These are phyloP conservation scores for Hypoxylon intermedium DNA, from an alignment of 495 filamentous ascomycete genomes.

Conservation along the genomic window DNA sequence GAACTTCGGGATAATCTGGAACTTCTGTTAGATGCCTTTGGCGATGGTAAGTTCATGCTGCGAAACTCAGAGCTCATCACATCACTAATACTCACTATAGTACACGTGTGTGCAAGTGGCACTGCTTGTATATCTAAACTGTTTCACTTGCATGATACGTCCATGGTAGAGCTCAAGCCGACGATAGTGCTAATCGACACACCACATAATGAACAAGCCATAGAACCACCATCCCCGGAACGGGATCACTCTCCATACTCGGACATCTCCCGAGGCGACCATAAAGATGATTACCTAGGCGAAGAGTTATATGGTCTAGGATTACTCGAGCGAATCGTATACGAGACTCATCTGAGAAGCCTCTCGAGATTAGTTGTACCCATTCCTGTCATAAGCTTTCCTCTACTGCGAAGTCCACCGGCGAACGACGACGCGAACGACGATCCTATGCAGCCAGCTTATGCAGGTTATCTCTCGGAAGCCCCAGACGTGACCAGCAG, in stretches of 20 bases:
- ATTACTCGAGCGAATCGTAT: conserved; percentile 71
- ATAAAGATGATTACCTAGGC: conserved; percentile 47
- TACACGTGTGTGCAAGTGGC: conserved; percentile 75
- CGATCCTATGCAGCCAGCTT: conserved; percentile 39
- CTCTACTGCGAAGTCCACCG: conserved; percentile 34
- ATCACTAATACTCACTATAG: conserved; percentile 54
- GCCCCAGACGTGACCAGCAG: conserved; percentile 33
- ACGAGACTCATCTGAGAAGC: conserved; percentile 73
- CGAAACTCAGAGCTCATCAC: neutral
- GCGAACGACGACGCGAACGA: conserved; percentile 43
- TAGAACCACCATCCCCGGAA: conserved; percentile 47
- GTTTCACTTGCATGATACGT: conserved; percentile 68
- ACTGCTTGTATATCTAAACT: conserved; percentile 74
- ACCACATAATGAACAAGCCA: conserved; percentile 59
- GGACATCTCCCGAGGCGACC: conserved; percentile 38
- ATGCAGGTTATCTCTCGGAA: conserved; percentile 25
- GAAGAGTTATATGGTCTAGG: conserved; percentile 71
- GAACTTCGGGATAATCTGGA: conserved; percentile 56
- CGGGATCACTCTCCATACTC: conserved; percentile 51
- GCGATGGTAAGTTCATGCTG: conserved; percentile 49
- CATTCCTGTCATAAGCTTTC: conserved; percentile 66
- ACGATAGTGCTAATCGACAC: conserved; percentile 81
- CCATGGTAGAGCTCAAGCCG: conserved; percentile 68
- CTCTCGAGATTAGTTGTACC: conserved; percentile 77
- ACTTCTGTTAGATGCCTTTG: conserved; percentile 57